A percentile compares a stretch with the other conserved stretches of the same genome.
Conservation (phyloP, 257 asterid genomes). For the Capsicum chinense region DNA sequence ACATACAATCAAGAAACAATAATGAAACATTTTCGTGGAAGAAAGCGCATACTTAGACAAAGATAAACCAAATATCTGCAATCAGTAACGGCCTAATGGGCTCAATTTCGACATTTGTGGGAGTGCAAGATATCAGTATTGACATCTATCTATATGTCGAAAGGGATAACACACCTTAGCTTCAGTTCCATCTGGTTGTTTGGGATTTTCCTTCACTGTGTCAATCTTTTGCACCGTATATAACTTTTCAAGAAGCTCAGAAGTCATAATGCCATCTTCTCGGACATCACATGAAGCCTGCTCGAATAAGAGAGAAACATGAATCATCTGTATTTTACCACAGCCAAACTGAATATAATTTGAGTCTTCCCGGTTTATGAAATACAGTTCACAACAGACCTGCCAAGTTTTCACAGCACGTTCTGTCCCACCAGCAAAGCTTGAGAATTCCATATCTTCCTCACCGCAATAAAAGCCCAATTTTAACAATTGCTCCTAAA, state of each 20-base stretch:
- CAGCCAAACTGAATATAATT: background rate
- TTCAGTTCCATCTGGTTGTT: constrained; percentile 35
- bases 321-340: background rate
- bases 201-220: constrained; percentile 31
- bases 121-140: background rate
- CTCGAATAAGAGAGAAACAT: constrained; percentile 29
- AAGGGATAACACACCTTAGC: constrained; percentile 30
- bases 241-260: constrained; percentile 68
- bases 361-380: background rate
- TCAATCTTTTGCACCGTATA: constrained; percentile 42
- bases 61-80: background rate
- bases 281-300: constrained; percentile 67
- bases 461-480: constrained; percentile 94
- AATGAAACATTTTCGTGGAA: background rate
- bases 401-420: constrained; percentile 98
- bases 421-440: constrained; percentile 80
- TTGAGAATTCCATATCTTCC: constrained; percentile 86
- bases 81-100: background rate
- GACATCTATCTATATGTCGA: background rate
- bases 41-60: background rate
- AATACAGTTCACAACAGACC: constrained; percentile 51
- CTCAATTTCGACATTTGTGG: background rate
- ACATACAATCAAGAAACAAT: background rate
- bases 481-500: constrained; percentile 75
- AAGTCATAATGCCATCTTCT: constrained; percentile 91